Base-by-base conservation (phyloP, 1,284 basidiomycete species). In the Spongiforma sp. region DNA sequence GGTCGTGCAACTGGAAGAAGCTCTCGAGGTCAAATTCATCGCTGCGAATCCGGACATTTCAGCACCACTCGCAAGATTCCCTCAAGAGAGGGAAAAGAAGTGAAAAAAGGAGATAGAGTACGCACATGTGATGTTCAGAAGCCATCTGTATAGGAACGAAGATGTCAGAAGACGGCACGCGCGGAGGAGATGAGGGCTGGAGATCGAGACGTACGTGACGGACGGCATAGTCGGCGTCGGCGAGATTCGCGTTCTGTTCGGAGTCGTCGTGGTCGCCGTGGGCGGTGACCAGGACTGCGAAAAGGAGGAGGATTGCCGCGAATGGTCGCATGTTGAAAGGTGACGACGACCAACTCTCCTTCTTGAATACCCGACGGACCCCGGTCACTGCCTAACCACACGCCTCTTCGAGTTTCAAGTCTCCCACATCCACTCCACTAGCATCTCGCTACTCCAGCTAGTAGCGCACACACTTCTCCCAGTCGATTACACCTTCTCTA, bases 1-100 rank as follows among this genome's bases (percentile, higher is more conserved):
- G 83, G 79, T 99, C 96, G 78, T 99, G 96, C 14, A 99, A 83
- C 65, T 90, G 88, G 82, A 94, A 94, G 84, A 94, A 94, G 75
- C 90, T 91, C 67, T 84, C 81, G 24, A 87, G 80, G 75, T 94
- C 93, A 65, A 94, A 94, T 9, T 88, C 83, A 73, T 93, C 92
- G 66, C 93, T 94, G 71, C 3, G 28, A 41, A 52, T 61, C 21
- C 53, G 19, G 17, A 46, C 48, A 61, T 28, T 17, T 67, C n/a
- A 66, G 60, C 34, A 32, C 19, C 24, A 36, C n/a, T 8, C 21
- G 34, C 8, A 8, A 28, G 28, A 3, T 11, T 21, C 17, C 7
- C 11, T 10, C 14, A 26, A 26, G 17, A 33, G 33, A 33, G 4
- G 8, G 8, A 30, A 52, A 52, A 50, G 46, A 26, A 28, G 46